Conservation (phyloP, 2,329 filamentous ascomycete genomes). For the Rhinocladiella similis region DNA sequence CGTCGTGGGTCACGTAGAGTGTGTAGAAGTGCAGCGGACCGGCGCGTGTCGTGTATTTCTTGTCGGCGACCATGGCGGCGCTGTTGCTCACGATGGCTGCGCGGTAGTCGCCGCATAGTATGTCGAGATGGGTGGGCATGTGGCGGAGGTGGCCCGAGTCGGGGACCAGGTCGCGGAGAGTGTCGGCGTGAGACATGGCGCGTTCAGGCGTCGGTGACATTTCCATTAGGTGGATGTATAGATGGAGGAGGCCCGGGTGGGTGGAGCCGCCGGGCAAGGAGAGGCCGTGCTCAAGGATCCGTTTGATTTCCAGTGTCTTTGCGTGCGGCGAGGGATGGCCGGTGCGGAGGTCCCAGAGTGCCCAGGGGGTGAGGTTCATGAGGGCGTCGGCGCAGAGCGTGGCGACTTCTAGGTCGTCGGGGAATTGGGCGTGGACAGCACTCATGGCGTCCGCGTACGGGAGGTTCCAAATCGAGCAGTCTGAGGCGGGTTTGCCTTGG, state of each 20-base stretch:
- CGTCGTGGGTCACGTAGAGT: slow-evolving; percentile 72
- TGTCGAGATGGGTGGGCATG: slow-evolving; percentile 77
- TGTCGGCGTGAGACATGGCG: slow-evolving; percentile 62
- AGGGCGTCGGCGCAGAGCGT: slow-evolving; percentile 64
- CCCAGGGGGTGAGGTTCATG: slow-evolving; percentile 67
- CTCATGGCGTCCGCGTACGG: slow-evolving; percentile 64
- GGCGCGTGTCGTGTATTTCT: slow-evolving; percentile 60
- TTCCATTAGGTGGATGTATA: slow-evolving; percentile 78
- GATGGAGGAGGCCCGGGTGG: slow-evolving; percentile 71
- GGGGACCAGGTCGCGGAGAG: slow-evolving; percentile 63
- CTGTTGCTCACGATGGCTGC: slow-evolving; percentile 67
- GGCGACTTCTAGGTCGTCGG: slow-evolving; percentile 63
- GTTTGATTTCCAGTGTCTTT: slow-evolving; percentile 59
- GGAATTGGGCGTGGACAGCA: slow-evolving; percentile 53
- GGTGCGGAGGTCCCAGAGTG: slow-evolving; percentile 62
- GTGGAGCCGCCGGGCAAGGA: slow-evolving; percentile 46
- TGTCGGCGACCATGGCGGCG: slow-evolving; percentile 66
- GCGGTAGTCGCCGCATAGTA: slow-evolving; percentile 70
- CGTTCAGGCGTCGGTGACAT: slow-evolving; percentile 68
- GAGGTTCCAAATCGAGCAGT: slow-evolving; percentile 57
- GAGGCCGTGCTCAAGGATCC: slow-evolving; percentile 60
- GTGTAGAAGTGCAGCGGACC: slow-evolving; percentile 73
- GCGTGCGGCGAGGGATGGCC: slow-evolving; percentile 57
- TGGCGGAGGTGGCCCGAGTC: slow-evolving; percentile 71
- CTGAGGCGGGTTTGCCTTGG: slow-evolving; percentile 46